Evolutionary conservation across 768 basidiomycete genomes (phyloP), one percentile per base, ranked within the genome.

Genomic region (Coprinopsis strossmayeri): DNA sequence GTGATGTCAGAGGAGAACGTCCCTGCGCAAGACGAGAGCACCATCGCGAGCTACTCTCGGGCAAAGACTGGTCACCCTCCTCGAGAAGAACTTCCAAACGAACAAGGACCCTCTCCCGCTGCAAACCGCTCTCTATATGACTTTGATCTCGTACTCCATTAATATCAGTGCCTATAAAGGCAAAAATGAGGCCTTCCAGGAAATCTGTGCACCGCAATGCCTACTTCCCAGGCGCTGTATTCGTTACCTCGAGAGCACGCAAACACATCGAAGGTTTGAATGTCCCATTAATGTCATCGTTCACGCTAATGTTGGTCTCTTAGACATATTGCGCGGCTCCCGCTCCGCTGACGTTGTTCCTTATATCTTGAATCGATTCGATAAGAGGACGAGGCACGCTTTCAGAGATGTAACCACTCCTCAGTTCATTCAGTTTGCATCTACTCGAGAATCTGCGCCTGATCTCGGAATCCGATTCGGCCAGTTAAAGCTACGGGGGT

Each of bases 131-230:
- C 43, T 50, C 20, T 43, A 50, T 24, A 34, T 45, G 11, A 35
- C 43, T 3, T 12, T 45, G 73, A 72, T 2, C 60, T 79, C 3
- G 63, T 79, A 43, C 62, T 82, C 79, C 0, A 59, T 75, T 5
- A 74, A 75, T 44, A 59, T 75, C 40, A 71, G 69, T 35, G 62
- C 66, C 24, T 75, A 74, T 41, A 47, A 48, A 12, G 58, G 57
- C 1, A 50, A 60, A 0, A 34, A 53, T 2, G 55, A 60, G 2
- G 15, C 44, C 1, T 58, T 70, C 17, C 58, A 66, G 48, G 73
- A 74, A 53, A 63, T 69, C 20, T 60, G 67, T 12, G 34, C n/a
- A 21, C 28, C 47, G 3, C 21, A 38, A 32, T n/a, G n/a, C 53
- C 60, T n/a, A 61, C 26, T 61, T 73, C 27, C 58, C 66, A 46